Percentiles rank a stretch among this genome's conserved stretches.
Conservation (phyloP, 2,329 filamentous ascomycete genomes). For the Sporothrix variecibatus region DNA sequence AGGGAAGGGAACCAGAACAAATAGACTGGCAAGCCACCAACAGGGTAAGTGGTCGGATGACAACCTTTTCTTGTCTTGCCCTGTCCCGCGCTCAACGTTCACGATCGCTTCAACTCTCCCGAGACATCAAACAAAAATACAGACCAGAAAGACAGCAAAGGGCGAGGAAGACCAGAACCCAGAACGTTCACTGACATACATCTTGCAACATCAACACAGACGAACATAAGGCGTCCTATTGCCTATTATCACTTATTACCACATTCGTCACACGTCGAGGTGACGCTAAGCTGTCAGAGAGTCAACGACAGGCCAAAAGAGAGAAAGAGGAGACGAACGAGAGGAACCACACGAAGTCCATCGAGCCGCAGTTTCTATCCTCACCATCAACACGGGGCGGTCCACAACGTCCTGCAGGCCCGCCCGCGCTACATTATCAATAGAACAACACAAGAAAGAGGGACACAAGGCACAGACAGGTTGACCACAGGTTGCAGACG, state of each 20-base stretch:
- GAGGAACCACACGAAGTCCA: background rate
- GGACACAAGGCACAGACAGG: background rate
- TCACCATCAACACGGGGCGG: slow-evolving; percentile 13
- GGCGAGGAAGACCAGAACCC: background rate
- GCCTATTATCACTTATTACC: background rate
- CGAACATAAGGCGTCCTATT: background rate
- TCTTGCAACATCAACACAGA: background rate
- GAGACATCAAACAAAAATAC: slow-evolving; percentile 11
- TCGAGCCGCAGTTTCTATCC: background rate
- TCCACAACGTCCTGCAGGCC: slow-evolving; percentile 15
- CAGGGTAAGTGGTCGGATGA: slow-evolving; percentile 25
- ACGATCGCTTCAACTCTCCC: slow-evolving; percentile 16
- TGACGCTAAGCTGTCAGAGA: background rate
- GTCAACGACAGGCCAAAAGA: background rate
- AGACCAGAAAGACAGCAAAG: background rate
- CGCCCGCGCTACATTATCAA: slow-evolving; percentile 12
- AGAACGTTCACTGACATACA: background rate
- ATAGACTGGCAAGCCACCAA: background rate
- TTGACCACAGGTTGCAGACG: slow-evolving; percentile 5
- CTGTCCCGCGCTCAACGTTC: background rate
- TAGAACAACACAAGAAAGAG: background rate
- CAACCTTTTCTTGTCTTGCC: background rate
- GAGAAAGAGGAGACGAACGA: background rate
- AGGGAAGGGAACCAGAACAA: background rate
- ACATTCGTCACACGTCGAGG: background rate